Evolutionary conservation across 2,329 filamentous ascomycete genomes (phyloP), one percentile per base, ranked within the genome.

Genomic region (Fusarium subtropicale): DNA sequence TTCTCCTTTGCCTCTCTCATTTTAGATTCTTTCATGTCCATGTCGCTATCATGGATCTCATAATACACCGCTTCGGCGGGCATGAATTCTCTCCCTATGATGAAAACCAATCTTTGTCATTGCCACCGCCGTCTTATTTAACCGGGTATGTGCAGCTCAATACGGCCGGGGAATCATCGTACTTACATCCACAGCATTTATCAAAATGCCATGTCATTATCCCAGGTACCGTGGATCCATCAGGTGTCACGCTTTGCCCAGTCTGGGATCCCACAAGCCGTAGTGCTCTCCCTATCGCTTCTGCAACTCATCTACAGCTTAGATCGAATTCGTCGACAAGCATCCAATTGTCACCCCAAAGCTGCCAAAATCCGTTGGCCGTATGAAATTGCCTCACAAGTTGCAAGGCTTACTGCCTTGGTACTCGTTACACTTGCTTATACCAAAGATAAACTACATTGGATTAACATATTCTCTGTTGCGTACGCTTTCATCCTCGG

Each of bases 401-500:
- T 76, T 11, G 70, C 78, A 28, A 79, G 84, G 24, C 77, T 79
- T 20, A 71, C 79, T 7, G 74, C 82, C 7, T 63, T 84, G 45
- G 79, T 76, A 18, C 81, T 84, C 52, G 74, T 81, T 48, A 71
- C 79, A 31, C 59, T 80, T 39, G 80, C 81, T 33, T 80, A 77
- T 34, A 69, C 75, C 24, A 66, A 76, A 48, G 74, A 77, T 38
- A 75, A 72, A 41, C 71, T 76, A 22, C 80, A 80, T 58, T 76
- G 79, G 73, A 74, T 81, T 41, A 79, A 82, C 68, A 75, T 79
- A 13, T 59, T 76, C 31, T 73, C 77, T 9, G 66, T 81, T 24
- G 76, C 74, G 48, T 85, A 85, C 68, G 77, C 79, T 39, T 81
- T 85, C 47, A 24, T 80, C 38, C 72, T 86, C 7, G 84, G 84